These are phyloP conservation scores for Carex cristatella DNA, from an alignment of 176 grass and related monocot species.

Conservation along the genomic window DNA sequence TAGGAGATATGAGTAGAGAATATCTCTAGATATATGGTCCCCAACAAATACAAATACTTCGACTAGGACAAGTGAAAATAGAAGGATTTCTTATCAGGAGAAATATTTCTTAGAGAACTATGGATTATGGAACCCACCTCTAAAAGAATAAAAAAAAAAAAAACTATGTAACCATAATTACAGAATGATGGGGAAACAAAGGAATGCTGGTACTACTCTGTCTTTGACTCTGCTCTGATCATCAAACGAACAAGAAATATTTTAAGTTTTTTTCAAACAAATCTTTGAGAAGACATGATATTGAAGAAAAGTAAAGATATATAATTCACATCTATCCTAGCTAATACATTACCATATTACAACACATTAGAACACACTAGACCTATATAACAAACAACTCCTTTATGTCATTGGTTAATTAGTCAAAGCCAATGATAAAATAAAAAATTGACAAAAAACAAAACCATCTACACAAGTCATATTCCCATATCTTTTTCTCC, in stretches of 20 bases:
- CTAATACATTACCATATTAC: conserved; percentile 2
- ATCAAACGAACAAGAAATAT: not conserved
- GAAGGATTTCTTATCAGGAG: not conserved
- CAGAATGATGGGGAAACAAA: not conserved
- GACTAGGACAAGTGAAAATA: not conserved
- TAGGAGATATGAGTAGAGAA: not conserved
- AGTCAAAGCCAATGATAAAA: conserved; percentile 4
- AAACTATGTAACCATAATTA: not conserved
- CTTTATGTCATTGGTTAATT: not conserved
- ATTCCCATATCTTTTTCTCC: conserved; percentile 7
- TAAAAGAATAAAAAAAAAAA: not conserved
- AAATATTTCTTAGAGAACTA: not conserved
- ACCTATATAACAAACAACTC: not conserved
- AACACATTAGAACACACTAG: not conserved
- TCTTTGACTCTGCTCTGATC: not conserved
- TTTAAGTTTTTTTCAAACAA: not conserved
- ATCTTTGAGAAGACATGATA: not conserved
- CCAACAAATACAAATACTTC: not conserved
- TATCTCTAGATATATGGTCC: not conserved
- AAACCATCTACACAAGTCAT: conserved; percentile 16
- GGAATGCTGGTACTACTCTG: not conserved
- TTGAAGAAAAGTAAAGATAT: not conserved
- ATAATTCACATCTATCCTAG: conserved; percentile 23
- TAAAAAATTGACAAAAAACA: not conserved
- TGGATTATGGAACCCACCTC: not conserved